A percentile compares a stretch with the other conserved stretches of the same genome.
phyloP scores from a whole-genome alignment of 176 grass and related monocot species.

The Triticum monococcum region DNA sequence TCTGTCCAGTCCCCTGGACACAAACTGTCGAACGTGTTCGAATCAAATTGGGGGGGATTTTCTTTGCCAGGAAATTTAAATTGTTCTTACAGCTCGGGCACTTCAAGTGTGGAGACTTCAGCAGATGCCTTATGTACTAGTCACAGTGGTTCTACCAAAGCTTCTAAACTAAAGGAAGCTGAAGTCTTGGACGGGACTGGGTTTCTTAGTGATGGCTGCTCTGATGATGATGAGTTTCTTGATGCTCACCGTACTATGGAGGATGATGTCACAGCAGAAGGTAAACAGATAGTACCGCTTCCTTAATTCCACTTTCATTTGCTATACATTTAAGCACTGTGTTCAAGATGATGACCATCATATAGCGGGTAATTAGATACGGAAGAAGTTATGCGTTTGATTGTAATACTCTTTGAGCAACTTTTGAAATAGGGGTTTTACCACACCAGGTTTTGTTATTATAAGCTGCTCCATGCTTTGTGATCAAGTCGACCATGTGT shows the following conservation, averaged over 20 bases:
- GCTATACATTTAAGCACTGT: constrained; percentile 5
- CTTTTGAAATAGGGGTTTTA: not conserved
- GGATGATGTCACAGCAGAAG: constrained; percentile 47
- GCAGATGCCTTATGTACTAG: constrained; percentile 49
- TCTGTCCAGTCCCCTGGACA: constrained; percentile 30
- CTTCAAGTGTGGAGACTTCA: constrained; percentile 60
- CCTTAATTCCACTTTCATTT: constrained; percentile 16
- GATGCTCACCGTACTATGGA: constrained; percentile 47
- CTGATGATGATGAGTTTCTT: constrained; percentile 64
- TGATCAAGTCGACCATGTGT: constrained; percentile 1
- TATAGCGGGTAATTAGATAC: constrained; percentile 19
- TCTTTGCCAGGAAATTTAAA: constrained; percentile 34
- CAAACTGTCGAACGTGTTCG: constrained; percentile 28
- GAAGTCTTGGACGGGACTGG: constrained; percentile 32
- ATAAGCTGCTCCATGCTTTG: not conserved
- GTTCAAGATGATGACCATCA: not conserved
- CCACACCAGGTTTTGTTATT: constrained; percentile 2
- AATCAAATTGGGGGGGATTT: constrained; percentile 35
- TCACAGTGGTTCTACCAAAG: constrained; percentile 32
- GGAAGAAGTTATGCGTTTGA: not conserved
- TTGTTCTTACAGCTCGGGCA: constrained; percentile 61
- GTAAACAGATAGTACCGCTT: constrained; percentile 44
- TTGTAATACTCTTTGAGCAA: not conserved
- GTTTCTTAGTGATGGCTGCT: constrained; percentile 55
- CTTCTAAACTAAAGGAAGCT: constrained; percentile 32